Evolutionary conservation across 129 eudicot species (phyloP).

Genomic region (Mikania micrantha): DNA sequence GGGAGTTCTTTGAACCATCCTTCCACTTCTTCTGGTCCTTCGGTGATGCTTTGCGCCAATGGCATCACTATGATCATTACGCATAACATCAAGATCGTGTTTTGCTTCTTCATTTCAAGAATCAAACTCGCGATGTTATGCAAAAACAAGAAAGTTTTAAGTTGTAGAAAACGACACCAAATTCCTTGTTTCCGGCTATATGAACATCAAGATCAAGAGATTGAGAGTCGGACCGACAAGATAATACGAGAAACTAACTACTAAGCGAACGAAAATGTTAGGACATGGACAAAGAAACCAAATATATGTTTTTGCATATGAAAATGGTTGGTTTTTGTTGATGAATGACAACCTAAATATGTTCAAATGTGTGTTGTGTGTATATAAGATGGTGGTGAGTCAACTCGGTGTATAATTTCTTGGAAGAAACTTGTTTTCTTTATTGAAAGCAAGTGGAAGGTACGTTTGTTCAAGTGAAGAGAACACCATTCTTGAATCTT

Average conservation of each 20-base stretch:
- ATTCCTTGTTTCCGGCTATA: background rate
- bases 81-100: conserved; percentile 20
- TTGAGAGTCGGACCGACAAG: too few relatives aligned
- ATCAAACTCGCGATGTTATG: background rate
- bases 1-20: conserved; percentile 36
- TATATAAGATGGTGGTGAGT: background rate
- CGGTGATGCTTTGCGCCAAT: conserved; percentile 8
- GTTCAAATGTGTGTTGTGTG: background rate
- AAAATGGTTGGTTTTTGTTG: background rate
- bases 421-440: conserved; percentile 5
- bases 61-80: conserved; percentile 16
- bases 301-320: background rate
- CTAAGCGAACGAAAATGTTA: too few relatives aligned
- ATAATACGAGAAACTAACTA: too few relatives aligned
- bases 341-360: background rate
- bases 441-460: background rate
- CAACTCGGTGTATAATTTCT: conserved; percentile 1
- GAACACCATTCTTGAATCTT: conserved; percentile 20
- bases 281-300: background rate
- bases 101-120: conserved; percentile 21
- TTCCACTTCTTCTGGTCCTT: conserved; percentile 31
- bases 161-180: background rate
- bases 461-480: background rate
- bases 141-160: background rate
- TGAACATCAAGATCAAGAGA: background rate